Evolutionary conservation across 192 early-diverging fungal species (phyloP), one percentile per base, ranked within the genome.

Genomic region (Dissophora globulifera): DNA sequence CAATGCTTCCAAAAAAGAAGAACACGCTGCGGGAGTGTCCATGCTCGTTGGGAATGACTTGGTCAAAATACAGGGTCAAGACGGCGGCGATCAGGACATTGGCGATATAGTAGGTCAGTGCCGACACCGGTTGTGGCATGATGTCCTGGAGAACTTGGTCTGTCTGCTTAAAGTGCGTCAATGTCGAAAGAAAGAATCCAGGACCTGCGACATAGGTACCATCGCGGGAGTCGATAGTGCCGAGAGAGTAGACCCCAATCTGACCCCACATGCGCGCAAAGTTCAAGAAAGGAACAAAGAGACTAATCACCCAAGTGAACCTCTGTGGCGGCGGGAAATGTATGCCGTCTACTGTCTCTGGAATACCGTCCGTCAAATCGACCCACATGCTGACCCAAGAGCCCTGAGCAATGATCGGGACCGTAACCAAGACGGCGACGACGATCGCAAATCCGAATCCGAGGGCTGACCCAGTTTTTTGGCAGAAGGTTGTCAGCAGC

Each of bases 1-100:
- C 84, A 41, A 79, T 71, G 17, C 87, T 83, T 6, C 81, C 76
- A 16, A 93, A 55, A 54, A 88, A 89, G 82, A 91, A 93, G 13
- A 83, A 82, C 1, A 69, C 65, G 30, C 70, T 26, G 49, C 51
- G 62, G 15, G 48, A 50, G 31, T 58, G 75, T 17, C 92, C 90
- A 56, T 86, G 91, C 65, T 93, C 92, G 76, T 91, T 79, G 0
- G 89, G 87, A 53, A 93, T 90, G 13, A 93, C 81, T 48, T 88
- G 83, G 61, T 93, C 90, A 41, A 91, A 83, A 79, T 91, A 93
- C 81, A 86, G 87, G 15, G 85, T 89, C 55, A 93, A 67, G 2
- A 91, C 30, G 53, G 69, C 78, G 84, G 53, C 85, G 50, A 62
- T 30, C 1, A 29, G 62, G 45, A 85, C 78, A 67, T 86, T 82